Base-by-base conservation (phyloP, 2,329 filamentous ascomycete species). In the Arthrobotrys sphaeroides region DNA sequence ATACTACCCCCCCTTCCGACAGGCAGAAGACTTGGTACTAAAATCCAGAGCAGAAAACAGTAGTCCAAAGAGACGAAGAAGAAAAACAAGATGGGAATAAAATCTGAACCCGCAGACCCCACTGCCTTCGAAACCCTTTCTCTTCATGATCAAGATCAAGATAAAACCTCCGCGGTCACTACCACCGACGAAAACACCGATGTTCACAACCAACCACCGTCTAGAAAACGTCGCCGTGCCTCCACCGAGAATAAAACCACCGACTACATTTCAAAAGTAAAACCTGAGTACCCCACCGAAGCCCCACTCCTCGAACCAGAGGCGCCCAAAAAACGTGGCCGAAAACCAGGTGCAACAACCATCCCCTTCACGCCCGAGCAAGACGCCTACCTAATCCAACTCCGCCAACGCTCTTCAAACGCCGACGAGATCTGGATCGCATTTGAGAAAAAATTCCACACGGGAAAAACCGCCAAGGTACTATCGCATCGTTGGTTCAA, bases 401-500 rank as follows among this genome's bases (percentile, higher is more conserved):
- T 73, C 7, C 68, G 68, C 22, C 18, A 57, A 12, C 26, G 22
- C 20, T 13, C 22, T 10, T 40, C 12, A 1, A 57, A 26, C 10
- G 7, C 26, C 3, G 6, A 31, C 0, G 59, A 73, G 22, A 65
- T 73, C 7, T 45, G 31, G 12, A n/a, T 5, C 3, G 5, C 4
- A 10, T 73, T 73, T 18, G 68, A 73, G 51, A 22, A 24, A 5
- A 73, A 73, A 33, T 65, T 73, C 6, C 24, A 73, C 6, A 57
- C 7, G 1, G 68, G 60, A 5, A 59, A 28, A 16, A 73, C 31
- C 10, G 18, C 9, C 1, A 73, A 73, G 16, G 16, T 38, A 2
- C 18, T 73, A 10, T 5, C 26, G 5, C 65, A 73, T 16, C 59
- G 60, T 2, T 73, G 59, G 68, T 73, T 73, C 10, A 10, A 6